Evolutionary conservation across 768 basidiomycete genomes (phyloP).

Genomic region (Gloeophyllum trabeum): DNA sequence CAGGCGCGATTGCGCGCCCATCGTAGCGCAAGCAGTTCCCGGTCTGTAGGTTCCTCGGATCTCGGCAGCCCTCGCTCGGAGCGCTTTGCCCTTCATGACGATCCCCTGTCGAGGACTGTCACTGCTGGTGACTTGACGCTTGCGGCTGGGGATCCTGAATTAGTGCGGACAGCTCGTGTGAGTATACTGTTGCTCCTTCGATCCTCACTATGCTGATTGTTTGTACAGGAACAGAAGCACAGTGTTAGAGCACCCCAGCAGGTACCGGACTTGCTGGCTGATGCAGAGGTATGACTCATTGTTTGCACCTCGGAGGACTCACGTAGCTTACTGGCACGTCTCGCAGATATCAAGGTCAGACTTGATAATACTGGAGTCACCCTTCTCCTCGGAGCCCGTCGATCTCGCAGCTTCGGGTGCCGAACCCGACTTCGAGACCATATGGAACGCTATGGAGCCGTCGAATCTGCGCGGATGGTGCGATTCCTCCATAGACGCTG

Average conservation of each 20-base stretch:
- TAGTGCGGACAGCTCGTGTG: constrained; percentile 7
- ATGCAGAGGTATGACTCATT: neutral
- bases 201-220: neutral
- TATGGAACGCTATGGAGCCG: constrained; percentile 44
- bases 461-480: constrained; percentile 55
- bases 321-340: neutral
- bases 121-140: constrained; percentile 22
- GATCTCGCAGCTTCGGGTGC: constrained; percentile 3
- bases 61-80: constrained; percentile 19
- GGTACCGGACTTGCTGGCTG: neutral
- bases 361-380: constrained; percentile 67
- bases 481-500: constrained; percentile 38
- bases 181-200: neutral
- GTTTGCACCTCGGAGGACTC: neutral
- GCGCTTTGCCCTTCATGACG: constrained; percentile 12
- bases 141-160: constrained; percentile 10
- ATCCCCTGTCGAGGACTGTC: constrained; percentile 15
- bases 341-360: constrained; percentile 30
- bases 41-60: constrained; percentile 21
- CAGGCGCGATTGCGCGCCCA: constrained; percentile 23
- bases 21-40: constrained; percentile 23
- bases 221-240: neutral
- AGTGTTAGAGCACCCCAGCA: neutral
- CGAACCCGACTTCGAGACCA: constrained; percentile 35
- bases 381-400: constrained; percentile 41